A percentile compares a stretch with the other conserved stretches of the same genome.
phyloP scores from a whole-genome alignment of 2,329 filamentous ascomycete genomes.

The Talaromyces albobiverticillius region DNA sequence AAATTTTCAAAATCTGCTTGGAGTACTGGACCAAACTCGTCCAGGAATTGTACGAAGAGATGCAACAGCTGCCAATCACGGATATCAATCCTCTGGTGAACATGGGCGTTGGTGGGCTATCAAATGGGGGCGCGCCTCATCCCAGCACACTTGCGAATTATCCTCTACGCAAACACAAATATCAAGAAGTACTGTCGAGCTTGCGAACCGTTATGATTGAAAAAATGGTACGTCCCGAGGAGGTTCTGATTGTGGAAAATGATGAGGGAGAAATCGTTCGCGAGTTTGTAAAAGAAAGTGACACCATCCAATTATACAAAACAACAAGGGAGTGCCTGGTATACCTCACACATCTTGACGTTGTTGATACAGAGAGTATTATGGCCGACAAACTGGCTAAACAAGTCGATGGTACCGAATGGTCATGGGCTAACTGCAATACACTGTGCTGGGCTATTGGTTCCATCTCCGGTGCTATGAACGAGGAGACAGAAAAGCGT shows the following conservation, averaged over 20 bases:
- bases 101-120: constrained; percentile 67
- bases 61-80: constrained; percentile 91
- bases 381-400: constrained; percentile 98
- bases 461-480: constrained; percentile 98
- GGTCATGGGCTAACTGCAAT: constrained; percentile 99
- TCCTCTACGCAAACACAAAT: constrained; percentile 96
- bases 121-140: constrained; percentile 80
- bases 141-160: constrained; percentile 83
- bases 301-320: constrained; percentile 99
- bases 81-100: constrained; percentile 87
- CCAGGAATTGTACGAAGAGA: constrained; percentile 96
- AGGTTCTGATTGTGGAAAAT: constrained; percentile 98
- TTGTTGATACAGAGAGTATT: constrained; percentile 95
- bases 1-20: constrained; percentile 98
- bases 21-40: constrained; percentile 99
- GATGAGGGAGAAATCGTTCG: constrained; percentile 98
- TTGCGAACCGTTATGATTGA: constrained; percentile 98
- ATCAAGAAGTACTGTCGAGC: constrained; percentile 89
- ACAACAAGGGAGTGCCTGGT: constrained; percentile 96
- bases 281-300: constrained; percentile 98
- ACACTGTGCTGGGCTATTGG: constrained; percentile 99
- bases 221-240: constrained; percentile 98
- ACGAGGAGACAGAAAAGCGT: constrained; percentile 97
- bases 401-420: constrained; percentile 92
- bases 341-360: constrained; percentile 94